A percentile compares a stretch with the other conserved stretches of the same genome.
These are phyloP conservation scores for Bombardia bombarda DNA, from an alignment of 495 filamentous ascomycete species.

Conservation along the genomic window DNA sequence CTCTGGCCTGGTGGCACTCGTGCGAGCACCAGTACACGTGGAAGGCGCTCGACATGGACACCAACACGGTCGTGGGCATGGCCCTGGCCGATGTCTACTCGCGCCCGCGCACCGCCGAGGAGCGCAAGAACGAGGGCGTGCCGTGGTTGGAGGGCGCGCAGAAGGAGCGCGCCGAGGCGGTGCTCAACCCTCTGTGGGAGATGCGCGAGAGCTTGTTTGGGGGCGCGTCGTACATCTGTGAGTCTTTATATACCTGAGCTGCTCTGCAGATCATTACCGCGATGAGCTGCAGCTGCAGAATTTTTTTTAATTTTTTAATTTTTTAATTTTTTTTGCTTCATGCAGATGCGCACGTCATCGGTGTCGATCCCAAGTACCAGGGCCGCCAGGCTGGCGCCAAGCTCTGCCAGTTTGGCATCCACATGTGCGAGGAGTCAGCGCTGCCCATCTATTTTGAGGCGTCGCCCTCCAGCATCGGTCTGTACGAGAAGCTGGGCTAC, in stretches of 20 bases:
- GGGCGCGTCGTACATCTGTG: constrained; percentile 19
- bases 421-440: constrained; percentile 27
- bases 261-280: no score
- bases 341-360: constrained; percentile 25
- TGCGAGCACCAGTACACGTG: constrained; percentile 23
- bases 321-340: not conserved
- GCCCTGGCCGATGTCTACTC: constrained; percentile 20
- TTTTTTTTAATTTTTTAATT: not conserved
- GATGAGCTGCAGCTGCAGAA: no score
- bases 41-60: constrained; percentile 28
- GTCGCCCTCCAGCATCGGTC: constrained; percentile 15
- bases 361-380: constrained; percentile 25
- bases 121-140: constrained; percentile 22
- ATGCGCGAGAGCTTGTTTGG: constrained; percentile 22
- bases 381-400: constrained; percentile 31
- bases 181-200: constrained; percentile 21
- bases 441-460: constrained; percentile 32
- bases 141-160: constrained; percentile 22
- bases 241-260: no score
- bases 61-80: constrained; percentile 25
- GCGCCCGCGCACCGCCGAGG: constrained; percentile 13
- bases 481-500: constrained; percentile 24
- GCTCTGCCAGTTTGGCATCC: constrained; percentile 35
- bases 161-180: constrained; percentile 19
- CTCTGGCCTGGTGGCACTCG: constrained; percentile 23